phyloP scores from a whole-genome alignment of 108 stramenopile species.

The Bacterosira constricta region DNA sequence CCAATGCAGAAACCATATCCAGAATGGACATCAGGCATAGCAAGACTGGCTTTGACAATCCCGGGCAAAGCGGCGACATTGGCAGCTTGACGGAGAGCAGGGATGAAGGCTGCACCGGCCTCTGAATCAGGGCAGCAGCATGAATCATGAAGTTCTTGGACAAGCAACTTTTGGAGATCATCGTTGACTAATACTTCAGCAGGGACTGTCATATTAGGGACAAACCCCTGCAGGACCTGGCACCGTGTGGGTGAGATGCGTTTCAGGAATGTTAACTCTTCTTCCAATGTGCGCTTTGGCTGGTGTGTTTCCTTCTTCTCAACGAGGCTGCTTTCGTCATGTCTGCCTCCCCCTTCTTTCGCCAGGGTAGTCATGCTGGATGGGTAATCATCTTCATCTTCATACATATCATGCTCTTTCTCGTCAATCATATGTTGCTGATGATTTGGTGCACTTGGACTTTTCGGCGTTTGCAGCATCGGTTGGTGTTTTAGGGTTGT shows the following conservation, averaged over 20 bases:
- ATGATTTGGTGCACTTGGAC: neutral
- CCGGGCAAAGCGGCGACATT: slow-evolving; percentile 90
- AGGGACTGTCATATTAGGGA: slow-evolving; percentile 77
- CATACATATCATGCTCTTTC: slow-evolving; percentile 18
- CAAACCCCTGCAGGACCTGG: slow-evolving; percentile 65
- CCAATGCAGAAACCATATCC: slow-evolving; percentile 91
- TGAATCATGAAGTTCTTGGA: slow-evolving; percentile 69
- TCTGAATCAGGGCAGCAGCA: slow-evolving; percentile 19
- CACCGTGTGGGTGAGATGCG: slow-evolving; percentile 44
- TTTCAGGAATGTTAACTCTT: slow-evolving; percentile 66
- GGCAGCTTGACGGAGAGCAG: slow-evolving; percentile 76
- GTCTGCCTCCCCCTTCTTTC: neutral
- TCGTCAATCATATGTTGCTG: neutral
- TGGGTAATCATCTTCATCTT: slow-evolving; percentile 49
- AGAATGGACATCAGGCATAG: slow-evolving; percentile 86
- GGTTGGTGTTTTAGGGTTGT: neutral
- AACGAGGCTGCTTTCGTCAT: slow-evolving; percentile 1
- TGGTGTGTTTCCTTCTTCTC: neutral
- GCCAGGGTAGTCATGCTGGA: neutral
- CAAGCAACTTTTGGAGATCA: slow-evolving; percentile 56
- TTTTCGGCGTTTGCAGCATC: neutral
- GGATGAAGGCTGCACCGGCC: slow-evolving; percentile 64
- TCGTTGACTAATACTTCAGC: slow-evolving; percentile 74
- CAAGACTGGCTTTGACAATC: slow-evolving; percentile 71
- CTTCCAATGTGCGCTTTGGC: slow-evolving; percentile 48